phyloP scores from a whole-genome alignment of 352 stramenopile species.

The Globisporangium cylindrosporum region DNA sequence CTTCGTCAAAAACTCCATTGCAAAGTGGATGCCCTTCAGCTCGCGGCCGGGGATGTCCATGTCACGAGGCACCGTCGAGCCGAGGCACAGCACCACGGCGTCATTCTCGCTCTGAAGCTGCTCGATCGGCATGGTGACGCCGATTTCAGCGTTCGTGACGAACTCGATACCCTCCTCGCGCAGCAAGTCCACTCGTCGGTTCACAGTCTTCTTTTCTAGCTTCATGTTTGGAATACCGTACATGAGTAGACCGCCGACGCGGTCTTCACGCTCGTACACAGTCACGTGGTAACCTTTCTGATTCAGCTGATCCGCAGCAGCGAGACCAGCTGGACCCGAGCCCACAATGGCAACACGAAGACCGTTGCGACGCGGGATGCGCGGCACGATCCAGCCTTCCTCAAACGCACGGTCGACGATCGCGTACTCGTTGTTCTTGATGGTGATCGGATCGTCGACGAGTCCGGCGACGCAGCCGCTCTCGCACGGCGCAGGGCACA shows the following conservation, averaged over 20 bases:
- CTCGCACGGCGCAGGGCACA: constrained; percentile 97
- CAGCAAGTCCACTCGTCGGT: constrained; percentile 93
- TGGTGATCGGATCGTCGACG: constrained; percentile 95
- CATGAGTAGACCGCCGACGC: constrained; percentile 95
- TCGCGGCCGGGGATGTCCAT: constrained; percentile 86
- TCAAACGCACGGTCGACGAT: constrained; percentile 97
- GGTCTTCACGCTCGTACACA: constrained; percentile 96
- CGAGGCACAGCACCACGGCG: constrained; percentile 92
- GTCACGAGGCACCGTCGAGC: constrained; percentile 94
- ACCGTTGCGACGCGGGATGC: constrained; percentile 91
- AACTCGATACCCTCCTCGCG: constrained; percentile 97
- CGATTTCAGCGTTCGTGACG: constrained; percentile 94
- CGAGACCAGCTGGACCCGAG: constrained; percentile 90
- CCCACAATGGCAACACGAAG: constrained; percentile 96
- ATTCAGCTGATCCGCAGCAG: constrained; percentile 96
- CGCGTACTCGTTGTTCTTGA: constrained; percentile 99
- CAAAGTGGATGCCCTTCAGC: constrained; percentile 96
- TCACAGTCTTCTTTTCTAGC: constrained; percentile 96
- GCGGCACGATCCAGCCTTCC: constrained; percentile 94
- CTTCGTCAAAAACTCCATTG: constrained; percentile 97
- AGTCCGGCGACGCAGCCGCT: constrained; percentile 95
- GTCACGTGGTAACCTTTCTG: constrained; percentile 97
- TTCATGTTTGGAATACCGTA: constrained; percentile 99
- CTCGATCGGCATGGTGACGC: constrained; percentile 79
- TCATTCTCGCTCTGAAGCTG: constrained; percentile 80